Conservation (phyloP, 345 rosid species). For the Populus ilicifolia region DNA sequence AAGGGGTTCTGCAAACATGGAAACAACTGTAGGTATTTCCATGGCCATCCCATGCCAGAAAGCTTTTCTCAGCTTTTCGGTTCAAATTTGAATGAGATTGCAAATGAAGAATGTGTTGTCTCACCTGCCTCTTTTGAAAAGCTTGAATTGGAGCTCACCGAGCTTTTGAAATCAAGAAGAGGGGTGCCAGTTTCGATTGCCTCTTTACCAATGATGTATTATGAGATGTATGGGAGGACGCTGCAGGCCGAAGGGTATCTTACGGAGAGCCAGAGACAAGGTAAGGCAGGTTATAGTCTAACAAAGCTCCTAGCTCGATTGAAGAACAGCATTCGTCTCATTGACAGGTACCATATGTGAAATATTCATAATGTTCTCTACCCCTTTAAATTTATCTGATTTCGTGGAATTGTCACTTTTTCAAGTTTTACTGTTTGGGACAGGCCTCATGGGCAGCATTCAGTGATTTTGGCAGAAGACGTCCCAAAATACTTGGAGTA, state of each 20-base stretch:
- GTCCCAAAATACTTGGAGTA: conserved; percentile 55
- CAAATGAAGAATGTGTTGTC: conserved; percentile 57
- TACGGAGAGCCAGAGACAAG: conserved; percentile 96
- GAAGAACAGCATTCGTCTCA: conserved; percentile 75
- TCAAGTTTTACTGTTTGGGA: background rate
- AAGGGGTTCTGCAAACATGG: conserved; percentile 94
- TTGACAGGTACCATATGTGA: conserved; percentile 61
- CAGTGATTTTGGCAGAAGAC: conserved; percentile 85
- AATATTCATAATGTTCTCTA: background rate
- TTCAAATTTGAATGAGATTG: conserved; percentile 33
- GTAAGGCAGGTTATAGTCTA: conserved; percentile 86
- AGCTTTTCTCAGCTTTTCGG: conserved; percentile 49
- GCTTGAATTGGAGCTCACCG: conserved; percentile 76
- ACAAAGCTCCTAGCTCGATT: conserved; percentile 89
- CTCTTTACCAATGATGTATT: conserved; percentile 84
- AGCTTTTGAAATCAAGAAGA: conserved; percentile 70
- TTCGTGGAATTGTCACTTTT: background rate
- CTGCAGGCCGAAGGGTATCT: conserved; percentile 98
- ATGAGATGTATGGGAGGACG: conserved; percentile 71
- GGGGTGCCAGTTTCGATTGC: conserved; percentile 95
- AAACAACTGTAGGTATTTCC: conserved; percentile 74
- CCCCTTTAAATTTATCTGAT: background rate
- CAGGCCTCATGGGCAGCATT: conserved; percentile 98
- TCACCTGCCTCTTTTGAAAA: conserved; percentile 72
- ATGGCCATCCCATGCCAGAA: conserved; percentile 52